phyloP scores from a whole-genome alignment of 1,284 basidiomycete species.

The Irpex lacteus region DNA sequence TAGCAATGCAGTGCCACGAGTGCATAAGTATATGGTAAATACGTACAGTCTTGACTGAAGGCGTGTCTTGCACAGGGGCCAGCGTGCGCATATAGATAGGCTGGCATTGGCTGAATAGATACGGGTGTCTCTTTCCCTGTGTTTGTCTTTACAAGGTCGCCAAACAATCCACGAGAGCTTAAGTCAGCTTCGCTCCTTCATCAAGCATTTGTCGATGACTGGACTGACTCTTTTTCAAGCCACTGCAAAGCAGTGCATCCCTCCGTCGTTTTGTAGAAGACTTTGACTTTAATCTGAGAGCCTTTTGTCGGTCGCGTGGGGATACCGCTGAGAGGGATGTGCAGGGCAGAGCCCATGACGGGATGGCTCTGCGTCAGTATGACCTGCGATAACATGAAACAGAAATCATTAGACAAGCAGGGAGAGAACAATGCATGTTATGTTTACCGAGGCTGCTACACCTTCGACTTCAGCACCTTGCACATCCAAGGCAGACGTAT shows the following conservation, averaged over 20 bases:
- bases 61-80: constrained; percentile 79
- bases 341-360: constrained; percentile 73
- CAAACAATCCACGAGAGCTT: too few relatives aligned
- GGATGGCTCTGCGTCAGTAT: constrained; percentile 8
- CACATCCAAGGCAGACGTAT: constrained; percentile 76
- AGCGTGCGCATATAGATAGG: constrained; percentile 88
- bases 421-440: neutral
- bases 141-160: constrained; percentile 63
- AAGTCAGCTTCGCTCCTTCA: too few relatives aligned
- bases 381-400: neutral
- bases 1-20: too few relatives aligned
- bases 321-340: constrained; percentile 43
- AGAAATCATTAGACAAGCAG: neutral
- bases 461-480: constrained; percentile 56
- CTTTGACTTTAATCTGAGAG: constrained; percentile 50
- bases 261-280: constrained; percentile 75
- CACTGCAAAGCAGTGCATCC: constrained; percentile 88
- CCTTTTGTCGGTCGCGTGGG: constrained; percentile 34
- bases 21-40: too few relatives aligned
- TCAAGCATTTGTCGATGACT: too few relatives aligned
- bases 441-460: constrained; percentile 43
- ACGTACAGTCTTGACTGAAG: constrained; percentile 70
- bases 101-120: constrained; percentile 93
- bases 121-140: constrained; percentile 82
- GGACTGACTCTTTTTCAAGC: constrained; percentile 76